Conservation (phyloP, 1,284 basidiomycete genomes). For the Ceratobasidium theobromae region DNA sequence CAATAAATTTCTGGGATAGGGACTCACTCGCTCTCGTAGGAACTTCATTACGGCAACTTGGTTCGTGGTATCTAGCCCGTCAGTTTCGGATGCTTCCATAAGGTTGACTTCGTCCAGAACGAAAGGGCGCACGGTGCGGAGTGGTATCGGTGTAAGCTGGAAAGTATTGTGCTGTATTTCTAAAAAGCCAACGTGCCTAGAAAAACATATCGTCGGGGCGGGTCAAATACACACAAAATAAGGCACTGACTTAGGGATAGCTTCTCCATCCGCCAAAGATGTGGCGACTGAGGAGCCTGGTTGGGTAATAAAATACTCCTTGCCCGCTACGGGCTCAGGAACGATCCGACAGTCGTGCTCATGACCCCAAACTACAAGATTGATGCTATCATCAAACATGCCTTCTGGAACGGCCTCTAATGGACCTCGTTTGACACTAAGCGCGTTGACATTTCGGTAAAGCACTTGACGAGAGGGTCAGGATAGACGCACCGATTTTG, state of each 20-base stretch:
- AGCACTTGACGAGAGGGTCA: conserved; percentile 19
- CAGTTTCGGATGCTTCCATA: conserved; percentile 71
- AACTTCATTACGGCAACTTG: conserved; percentile 80
- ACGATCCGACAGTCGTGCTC: conserved; percentile 96
- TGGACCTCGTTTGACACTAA: conserved; percentile 88
- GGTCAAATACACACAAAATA: background rate
- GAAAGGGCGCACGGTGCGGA: conserved; percentile 93
- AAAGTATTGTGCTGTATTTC: conserved; percentile 87
- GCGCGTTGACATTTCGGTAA: background rate
- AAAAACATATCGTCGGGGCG: conserved; percentile 21
- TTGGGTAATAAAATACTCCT: conserved; percentile 89
- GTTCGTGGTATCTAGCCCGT: conserved; percentile 72
- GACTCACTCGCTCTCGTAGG: conserved; percentile 66
- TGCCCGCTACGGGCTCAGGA: conserved; percentile 88
- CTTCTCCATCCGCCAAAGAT: conserved; percentile 86
- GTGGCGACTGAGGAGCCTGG: conserved; percentile 96
- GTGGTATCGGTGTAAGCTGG: conserved; percentile 77
- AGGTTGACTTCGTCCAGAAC: conserved; percentile 85
- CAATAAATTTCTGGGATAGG: conserved; percentile 13
- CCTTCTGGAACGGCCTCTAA: conserved; percentile 93
- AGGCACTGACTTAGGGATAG: conserved; percentile 74
- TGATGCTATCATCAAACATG: conserved; percentile 94
- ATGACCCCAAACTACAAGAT: conserved; percentile 97
- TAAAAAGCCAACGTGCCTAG: conserved; percentile 83
- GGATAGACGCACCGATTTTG: conserved; percentile 81